A percentile compares a stretch with the other conserved stretches of the same genome.
These are phyloP conservation scores for Candida hungchunana DNA, from an alignment of 805 yeast species.

Conservation along the genomic window DNA sequence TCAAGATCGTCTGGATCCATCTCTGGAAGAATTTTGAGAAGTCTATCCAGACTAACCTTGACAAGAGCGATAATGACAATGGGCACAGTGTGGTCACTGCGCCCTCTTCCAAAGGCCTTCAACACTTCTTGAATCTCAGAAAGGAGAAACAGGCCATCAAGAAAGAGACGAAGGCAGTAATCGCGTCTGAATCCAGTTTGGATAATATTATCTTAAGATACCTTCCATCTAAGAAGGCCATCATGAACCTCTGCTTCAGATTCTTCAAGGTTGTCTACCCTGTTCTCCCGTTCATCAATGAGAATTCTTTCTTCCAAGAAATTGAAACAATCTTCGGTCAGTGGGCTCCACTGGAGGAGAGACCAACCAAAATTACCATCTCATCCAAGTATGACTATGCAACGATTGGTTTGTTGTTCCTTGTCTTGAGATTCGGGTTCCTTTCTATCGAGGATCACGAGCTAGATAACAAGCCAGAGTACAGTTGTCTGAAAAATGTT, in stretches of 20 bases:
- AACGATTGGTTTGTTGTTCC: conserved; percentile 19
- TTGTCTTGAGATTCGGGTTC: conserved; percentile 22
- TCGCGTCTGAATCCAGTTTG: conserved; percentile 2
- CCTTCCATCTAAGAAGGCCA: conserved; percentile 17
- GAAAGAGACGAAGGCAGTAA: conserved; percentile 1
- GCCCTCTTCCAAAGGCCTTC: conserved; percentile 1
- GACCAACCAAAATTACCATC: conserved; percentile 7
- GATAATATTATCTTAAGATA: conserved; percentile 12
- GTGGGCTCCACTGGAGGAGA: conserved; percentile 3
- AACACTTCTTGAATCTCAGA: conserved; percentile 13
- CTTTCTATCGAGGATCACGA: conserved; percentile 19
- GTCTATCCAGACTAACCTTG: conserved; percentile 2
- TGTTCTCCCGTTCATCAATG: conserved; percentile 24
- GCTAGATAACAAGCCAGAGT: conserved; percentile 10
- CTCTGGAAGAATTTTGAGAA: conserved; percentile 19
- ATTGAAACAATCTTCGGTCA: conserved; percentile 14
- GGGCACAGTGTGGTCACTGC: neutral
- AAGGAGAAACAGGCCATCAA: conserved; percentile 12
- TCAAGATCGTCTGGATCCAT: conserved; percentile 32
- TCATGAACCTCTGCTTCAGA: conserved; percentile 18
- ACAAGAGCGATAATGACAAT: conserved; percentile 1
- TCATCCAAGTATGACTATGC: conserved; percentile 22
- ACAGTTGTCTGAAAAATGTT: conserved; percentile 6
- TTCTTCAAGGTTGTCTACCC: conserved; percentile 26
- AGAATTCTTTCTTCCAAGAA: conserved; percentile 19